Evolutionary conservation across 805 yeast species (phyloP).

Genomic region (Kodamaea lidongshanica): DNA sequence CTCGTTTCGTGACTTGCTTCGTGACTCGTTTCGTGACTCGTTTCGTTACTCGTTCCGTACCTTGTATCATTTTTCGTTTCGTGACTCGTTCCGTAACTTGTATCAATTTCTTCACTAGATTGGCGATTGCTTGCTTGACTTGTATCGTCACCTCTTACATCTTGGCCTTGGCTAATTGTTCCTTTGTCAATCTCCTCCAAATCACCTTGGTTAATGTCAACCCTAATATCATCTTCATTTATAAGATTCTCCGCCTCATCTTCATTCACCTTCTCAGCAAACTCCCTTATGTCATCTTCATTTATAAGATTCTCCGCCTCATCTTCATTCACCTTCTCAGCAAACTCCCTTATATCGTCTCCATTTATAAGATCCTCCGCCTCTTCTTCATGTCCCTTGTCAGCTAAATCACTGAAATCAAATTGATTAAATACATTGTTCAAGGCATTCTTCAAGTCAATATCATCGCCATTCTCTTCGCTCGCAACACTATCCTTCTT

Average conservation of each 20-base stretch:
- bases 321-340: no score
- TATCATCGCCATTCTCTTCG: conserved; percentile 13
- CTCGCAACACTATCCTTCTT: background rate
- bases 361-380: conserved; percentile 1
- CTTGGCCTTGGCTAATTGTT: no score
- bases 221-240: no score
- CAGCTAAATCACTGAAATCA: conserved; percentile 13
- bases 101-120: background rate
- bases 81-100: background rate
- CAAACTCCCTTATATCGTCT: conserved; percentile 8
- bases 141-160: background rate
- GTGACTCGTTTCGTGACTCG: no score
- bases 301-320: no score
- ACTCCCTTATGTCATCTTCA: no score
- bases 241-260: no score
- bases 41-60: no score
- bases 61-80: conserved; percentile 9
- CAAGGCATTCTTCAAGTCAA: conserved; percentile 30
- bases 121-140: background rate
- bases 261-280: no score
- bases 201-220: no score
- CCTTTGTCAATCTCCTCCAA: no score
- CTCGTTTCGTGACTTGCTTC: no score
- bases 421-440: conserved; percentile 35
- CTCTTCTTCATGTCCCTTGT: conserved; percentile 2